Evolutionary conservation across 306 rosid species (phyloP), one percentile per base, ranked within the genome.

Genomic region (Prinsepia uniflora): DNA sequence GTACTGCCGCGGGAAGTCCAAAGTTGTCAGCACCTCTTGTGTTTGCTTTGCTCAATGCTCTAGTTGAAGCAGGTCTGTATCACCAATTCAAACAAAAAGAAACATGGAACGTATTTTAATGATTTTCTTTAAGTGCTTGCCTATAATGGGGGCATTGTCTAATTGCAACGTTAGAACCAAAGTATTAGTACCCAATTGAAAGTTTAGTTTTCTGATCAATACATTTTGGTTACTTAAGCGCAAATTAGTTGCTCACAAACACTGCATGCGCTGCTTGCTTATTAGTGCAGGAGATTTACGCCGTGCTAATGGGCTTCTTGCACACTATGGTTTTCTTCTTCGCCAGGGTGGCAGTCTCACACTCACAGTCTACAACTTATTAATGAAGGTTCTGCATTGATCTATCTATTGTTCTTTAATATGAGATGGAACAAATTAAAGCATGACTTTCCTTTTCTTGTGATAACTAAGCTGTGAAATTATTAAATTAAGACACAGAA

Each of bases 291-390:
- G 97, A 79, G 91, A 91, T 84, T 62, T 91, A 67, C 92, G 86
- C 80, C 97, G 92, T 73, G 92, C 96, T 73, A 81, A 82, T 84
- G 97, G 96, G 57, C 96, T 88, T 74, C 95, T 91, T 74, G 87
- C 92, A 45, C 83, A 92, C 68, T 86, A 85, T 79, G 97, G 96
- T 46, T 87, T 81, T 76, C 75, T 86, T 18, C 82, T 91, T 60
- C 89, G 84, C n/a, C 89, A 88, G 78, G 89, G 87, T 34, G 86
- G 95, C 75, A 81, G 67, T 46, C 80, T 80, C 54, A 76, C 91
- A 6, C 75, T 89, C 67, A 80, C 85, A 17, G 91, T 86, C 19
- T 91, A 86, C 83, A 88, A 91, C 87, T 78, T 91, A 69, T 70
- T 91, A 72, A 89, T 89, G 86, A 89, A 91, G 97, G 97, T 91